Evolutionary conservation across 2,329 filamentous ascomycete species (phyloP).

Genomic region (Neonectria faginata): DNA sequence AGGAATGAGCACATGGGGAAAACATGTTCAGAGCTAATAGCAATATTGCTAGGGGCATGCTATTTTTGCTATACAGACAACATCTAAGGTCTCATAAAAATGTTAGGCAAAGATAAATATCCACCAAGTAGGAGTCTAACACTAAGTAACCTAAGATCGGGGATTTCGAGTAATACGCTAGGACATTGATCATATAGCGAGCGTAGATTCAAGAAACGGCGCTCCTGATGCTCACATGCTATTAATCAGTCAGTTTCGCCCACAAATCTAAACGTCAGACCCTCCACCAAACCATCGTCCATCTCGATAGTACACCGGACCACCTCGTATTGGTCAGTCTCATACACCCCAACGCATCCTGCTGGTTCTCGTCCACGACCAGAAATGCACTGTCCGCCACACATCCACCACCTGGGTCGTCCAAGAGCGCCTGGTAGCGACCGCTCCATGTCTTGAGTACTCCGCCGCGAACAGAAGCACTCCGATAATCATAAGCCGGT

Average conservation of each 20-base stretch:
- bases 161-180: too few relatives aligned
- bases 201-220: conserved; percentile 3
- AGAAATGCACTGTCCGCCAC: neutral
- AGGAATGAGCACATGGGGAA: too few relatives aligned
- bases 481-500: neutral
- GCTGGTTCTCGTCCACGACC: neutral
- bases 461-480: neutral
- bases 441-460: neutral
- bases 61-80: too few relatives aligned
- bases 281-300: neutral
- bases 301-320: conserved; percentile 15
- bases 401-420: neutral
- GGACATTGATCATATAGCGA: neutral
- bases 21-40: too few relatives aligned
- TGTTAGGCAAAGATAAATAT: too few relatives aligned
- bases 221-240: too few relatives aligned
- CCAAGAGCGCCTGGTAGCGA: conserved; percentile 14
- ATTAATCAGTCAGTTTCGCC: neutral
- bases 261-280: conserved; percentile 22
- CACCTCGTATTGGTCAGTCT: conserved; percentile 19
- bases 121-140: too few relatives aligned
- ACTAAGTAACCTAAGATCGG: too few relatives aligned
- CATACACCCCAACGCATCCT: conserved; percentile 17
- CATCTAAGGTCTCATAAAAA: too few relatives aligned
- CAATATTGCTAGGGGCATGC: too few relatives aligned